Conservation (phyloP, 2,329 filamentous ascomycete genomes). For the Thelonectria blattea region DNA sequence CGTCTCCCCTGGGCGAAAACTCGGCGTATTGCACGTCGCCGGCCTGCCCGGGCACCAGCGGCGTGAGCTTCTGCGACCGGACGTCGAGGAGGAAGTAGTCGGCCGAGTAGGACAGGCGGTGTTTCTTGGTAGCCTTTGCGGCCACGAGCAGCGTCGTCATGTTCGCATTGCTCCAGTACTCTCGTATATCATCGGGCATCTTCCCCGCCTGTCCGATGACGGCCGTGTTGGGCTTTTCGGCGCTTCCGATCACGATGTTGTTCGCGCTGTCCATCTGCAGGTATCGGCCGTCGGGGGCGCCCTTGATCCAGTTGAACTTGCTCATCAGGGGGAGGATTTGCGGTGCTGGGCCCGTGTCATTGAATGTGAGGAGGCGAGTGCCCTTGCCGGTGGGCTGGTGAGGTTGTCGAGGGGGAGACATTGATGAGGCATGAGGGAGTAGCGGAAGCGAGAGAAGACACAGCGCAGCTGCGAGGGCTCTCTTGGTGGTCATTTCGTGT, state of each 20-base stretch:
- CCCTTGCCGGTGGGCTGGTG: constrained; percentile 63
- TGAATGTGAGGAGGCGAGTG: constrained; percentile 63
- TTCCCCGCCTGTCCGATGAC: constrained; percentile 64
- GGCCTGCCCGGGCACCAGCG: constrained; percentile 63
- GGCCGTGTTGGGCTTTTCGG: constrained; percentile 61
- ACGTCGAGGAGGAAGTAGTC: constrained; percentile 71
- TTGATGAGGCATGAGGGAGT: constrained; percentile 37
- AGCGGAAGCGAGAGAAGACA: not conserved
- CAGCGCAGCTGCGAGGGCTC: constrained; percentile 26
- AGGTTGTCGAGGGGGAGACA: constrained; percentile 59
- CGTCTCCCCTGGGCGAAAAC: constrained; percentile 62
- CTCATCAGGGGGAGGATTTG: constrained; percentile 51
- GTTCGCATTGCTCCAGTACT: constrained; percentile 68
- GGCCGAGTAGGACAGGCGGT: constrained; percentile 71
- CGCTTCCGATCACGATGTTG: constrained; percentile 65
- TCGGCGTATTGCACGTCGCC: constrained; percentile 72
- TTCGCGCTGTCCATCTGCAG: constrained; percentile 58
- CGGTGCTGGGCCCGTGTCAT: constrained; percentile 59
- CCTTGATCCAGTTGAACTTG: constrained; percentile 63
- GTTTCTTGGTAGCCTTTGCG: constrained; percentile 71
- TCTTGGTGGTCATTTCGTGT: not conserved
- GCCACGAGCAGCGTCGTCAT: constrained; percentile 65
- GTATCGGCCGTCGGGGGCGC: constrained; percentile 66
- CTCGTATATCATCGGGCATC: constrained; percentile 59
- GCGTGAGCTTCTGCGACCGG: constrained; percentile 57